A percentile compares a stretch with the other conserved stretches of the same genome.
phyloP scores from a whole-genome alignment of 2,329 filamentous ascomycete species.

The Didymosphaeria variabile region DNA sequence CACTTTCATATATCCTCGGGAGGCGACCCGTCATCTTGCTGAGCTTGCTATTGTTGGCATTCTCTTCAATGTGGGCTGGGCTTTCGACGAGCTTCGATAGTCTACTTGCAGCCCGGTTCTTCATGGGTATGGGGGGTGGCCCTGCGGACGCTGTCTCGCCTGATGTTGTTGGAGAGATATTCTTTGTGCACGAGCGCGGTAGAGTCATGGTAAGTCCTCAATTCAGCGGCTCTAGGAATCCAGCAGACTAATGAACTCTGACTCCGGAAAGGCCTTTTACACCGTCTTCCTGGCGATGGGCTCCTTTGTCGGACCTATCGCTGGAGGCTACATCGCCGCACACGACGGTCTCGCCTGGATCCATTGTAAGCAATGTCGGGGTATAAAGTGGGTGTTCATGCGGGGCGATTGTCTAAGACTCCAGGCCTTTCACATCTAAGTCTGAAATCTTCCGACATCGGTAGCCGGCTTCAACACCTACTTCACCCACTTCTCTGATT shows the following conservation, averaged over 20 bases:
- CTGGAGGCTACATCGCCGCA: slow-evolving; percentile 53
- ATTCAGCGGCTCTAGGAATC: background rate
- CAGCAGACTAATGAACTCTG: background rate
- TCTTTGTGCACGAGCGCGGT: slow-evolving; percentile 54
- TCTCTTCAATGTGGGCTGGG: slow-evolving; percentile 53
- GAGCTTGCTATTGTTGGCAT: slow-evolving; percentile 44
- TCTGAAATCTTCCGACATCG: too few relatives aligned
- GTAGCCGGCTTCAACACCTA: too few relatives aligned
- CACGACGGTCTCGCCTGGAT: slow-evolving; percentile 48
- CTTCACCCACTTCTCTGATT: too few relatives aligned
- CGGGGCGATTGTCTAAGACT: too few relatives aligned
- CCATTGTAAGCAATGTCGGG: too few relatives aligned
- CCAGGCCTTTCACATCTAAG: too few relatives aligned
- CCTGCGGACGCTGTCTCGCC: slow-evolving; percentile 53
- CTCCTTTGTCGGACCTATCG: slow-evolving; percentile 50
- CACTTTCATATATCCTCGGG: slow-evolving; percentile 52
- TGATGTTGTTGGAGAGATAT: slow-evolving; percentile 53
- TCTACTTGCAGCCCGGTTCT: slow-evolving; percentile 48
- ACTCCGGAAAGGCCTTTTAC: slow-evolving; percentile 47
- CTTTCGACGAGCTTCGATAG: slow-evolving; percentile 47
- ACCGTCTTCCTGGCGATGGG: slow-evolving; percentile 52
- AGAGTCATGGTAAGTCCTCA: slow-evolving; percentile 47
- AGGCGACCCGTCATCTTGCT: slow-evolving; percentile 50
- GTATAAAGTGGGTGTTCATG: too few relatives aligned
- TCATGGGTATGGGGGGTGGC: slow-evolving; percentile 51